Percentiles rank a stretch among this genome's conserved stretches.
Evolutionary conservation across 2,329 filamentous ascomycete species (phyloP).

Genomic region (Colletotrichum sp.): DNA sequence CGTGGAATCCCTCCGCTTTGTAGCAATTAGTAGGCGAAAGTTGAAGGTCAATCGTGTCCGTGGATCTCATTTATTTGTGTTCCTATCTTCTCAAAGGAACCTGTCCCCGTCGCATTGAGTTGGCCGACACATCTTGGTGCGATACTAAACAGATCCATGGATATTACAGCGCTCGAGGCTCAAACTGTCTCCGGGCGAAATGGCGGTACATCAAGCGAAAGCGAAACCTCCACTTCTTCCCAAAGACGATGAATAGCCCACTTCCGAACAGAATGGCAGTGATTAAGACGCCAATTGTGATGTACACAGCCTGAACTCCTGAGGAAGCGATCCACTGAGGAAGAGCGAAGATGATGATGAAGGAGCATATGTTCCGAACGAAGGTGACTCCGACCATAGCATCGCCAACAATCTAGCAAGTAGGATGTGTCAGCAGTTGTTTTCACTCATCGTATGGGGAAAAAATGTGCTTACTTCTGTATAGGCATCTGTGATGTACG

Average conservation of each 20-base stretch:
- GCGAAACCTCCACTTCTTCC: not conserved
- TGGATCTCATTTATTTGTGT: not conserved
- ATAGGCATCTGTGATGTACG: slow-evolving; percentile 43
- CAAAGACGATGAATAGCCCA: not conserved
- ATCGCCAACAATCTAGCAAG: slow-evolving; percentile 47
- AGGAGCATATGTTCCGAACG: slow-evolving; percentile 46
- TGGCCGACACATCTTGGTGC: not conserved
- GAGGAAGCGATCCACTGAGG: slow-evolving; percentile 34
- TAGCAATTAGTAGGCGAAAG: not conserved
- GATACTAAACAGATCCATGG: not conserved
- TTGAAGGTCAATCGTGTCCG: not conserved
- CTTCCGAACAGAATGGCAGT: slow-evolving; percentile 25
- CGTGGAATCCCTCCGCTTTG: not conserved
- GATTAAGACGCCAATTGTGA: slow-evolving; percentile 11
- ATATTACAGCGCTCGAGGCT: not conserved
- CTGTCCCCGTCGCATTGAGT: not conserved
- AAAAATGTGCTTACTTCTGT: slow-evolving; percentile 29
- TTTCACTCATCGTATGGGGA: fast-evolving
- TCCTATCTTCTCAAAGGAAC: not conserved
- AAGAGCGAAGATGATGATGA: slow-evolving; percentile 50
- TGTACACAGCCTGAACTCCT: not conserved
- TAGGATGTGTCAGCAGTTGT: not conserved
- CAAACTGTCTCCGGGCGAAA: not conserved
- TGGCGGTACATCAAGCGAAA: not conserved
- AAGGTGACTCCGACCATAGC: slow-evolving; percentile 49